Evolutionary conservation across 306 rosid species (phyloP), one percentile per base, ranked within the genome.

Genomic region (Pueraria montana): DNA sequence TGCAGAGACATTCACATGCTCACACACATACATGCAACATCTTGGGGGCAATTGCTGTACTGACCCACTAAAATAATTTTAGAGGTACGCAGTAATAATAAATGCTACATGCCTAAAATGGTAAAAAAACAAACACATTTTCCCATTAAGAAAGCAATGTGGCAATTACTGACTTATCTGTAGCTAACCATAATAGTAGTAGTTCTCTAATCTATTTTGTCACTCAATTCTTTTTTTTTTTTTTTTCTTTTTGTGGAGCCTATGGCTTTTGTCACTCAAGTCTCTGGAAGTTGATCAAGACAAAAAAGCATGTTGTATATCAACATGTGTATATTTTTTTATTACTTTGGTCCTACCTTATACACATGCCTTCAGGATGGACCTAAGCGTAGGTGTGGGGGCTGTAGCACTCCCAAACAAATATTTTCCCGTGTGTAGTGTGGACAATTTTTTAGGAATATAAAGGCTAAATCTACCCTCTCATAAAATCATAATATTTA

Each of bases 1-100:
- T 79, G 79, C 80, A 74, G 78, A 78, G 67, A 50, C 59, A 69
- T 70, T 78, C 77, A 38, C 82, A 78, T 83, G 68, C 58, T 86
- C 80, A 46, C 78, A 77, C 78, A 52, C 90, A 27, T 64, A 26
- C 69, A 59, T 48, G 66, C 82, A 75, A 46, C 70, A 58, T 81
- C 42, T 76, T 73, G 83, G 68, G 87, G 81, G n/a, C 14, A 71
- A 80, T 69, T 79, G 46, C 77, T 67, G 62, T 82, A 74, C 82
- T 74, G 50, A 69, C 76, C 69, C 80, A 75, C 87, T 75, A 86
- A 83, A 61, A 55, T 69, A 71, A 42, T 45, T 38, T 61, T 36
- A 61, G 77, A 61, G 81, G 85, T 83, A 59, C 50, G 82, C 64
- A 34, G 34, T 52, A 27, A 71, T 66, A 77, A 45, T 69, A 18